These are phyloP conservation scores for Globisporangium okanoganense DNA, from an alignment of 352 stramenopile species.

Conservation along the genomic window DNA sequence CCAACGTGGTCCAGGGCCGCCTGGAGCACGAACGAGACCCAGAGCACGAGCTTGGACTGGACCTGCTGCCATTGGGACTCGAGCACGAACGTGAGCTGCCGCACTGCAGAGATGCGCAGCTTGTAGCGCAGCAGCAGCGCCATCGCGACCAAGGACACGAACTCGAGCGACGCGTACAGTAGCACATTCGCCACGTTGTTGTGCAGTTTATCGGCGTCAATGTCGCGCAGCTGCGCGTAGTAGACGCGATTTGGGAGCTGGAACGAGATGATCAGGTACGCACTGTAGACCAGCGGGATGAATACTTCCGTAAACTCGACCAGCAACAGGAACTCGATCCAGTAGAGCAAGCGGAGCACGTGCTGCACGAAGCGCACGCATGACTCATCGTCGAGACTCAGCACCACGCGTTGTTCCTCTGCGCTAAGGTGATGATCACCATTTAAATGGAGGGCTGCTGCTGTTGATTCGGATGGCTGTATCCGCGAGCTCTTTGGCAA, in stretches of 20 bases:
- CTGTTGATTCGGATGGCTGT: too few relatives aligned
- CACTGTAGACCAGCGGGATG: conserved; percentile 24
- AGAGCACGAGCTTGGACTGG: background rate
- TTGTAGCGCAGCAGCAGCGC: too few relatives aligned
- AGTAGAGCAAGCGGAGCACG: conserved; percentile 5
- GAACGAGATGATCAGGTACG: conserved; percentile 23
- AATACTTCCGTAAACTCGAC: conserved; percentile 23
- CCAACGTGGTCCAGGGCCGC: too few relatives aligned
- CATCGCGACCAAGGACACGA: conserved; percentile 2
- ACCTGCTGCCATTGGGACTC: background rate
- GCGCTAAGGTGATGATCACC: too few relatives aligned
- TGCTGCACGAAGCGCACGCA: background rate
- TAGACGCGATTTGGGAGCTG: background rate
- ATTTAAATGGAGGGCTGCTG: too few relatives aligned
- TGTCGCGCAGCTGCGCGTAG: too few relatives aligned
- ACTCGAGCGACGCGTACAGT: conserved; percentile 36
- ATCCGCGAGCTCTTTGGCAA: too few relatives aligned
- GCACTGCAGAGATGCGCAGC: background rate
- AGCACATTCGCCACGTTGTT: too few relatives aligned
- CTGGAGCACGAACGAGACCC: too few relatives aligned
- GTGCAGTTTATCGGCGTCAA: too few relatives aligned
- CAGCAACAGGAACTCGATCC: conserved; percentile 23
- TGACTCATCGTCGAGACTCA: too few relatives aligned
- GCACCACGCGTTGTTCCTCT: too few relatives aligned
- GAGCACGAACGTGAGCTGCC: conserved; percentile 9